A percentile compares a stretch with the other conserved stretches of the same genome.
These are phyloP conservation scores for Gorgonomyces haynaldii DNA, from an alignment of 192 early-diverging fungal species.

Conservation along the genomic window DNA sequence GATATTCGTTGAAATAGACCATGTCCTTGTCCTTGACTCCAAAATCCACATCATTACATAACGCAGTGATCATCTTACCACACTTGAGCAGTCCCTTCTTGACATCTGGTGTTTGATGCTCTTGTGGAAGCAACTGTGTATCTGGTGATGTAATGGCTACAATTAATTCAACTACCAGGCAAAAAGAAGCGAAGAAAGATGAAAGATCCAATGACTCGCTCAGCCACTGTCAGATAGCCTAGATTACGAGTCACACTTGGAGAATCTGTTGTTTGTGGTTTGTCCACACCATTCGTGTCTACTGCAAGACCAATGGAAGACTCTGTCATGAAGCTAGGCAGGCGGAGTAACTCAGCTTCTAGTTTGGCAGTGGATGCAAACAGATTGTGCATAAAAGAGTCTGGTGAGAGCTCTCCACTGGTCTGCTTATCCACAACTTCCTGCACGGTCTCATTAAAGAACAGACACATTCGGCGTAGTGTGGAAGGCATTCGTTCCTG, in stretches of 20 bases:
- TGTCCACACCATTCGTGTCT: background rate
- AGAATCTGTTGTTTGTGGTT: background rate
- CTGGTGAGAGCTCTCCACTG: slow-evolving; percentile 22
- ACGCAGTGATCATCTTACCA: slow-evolving; percentile 43
- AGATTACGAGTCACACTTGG: slow-evolving; percentile 17
- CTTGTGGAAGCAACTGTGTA: slow-evolving; percentile 32
- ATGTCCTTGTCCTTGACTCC: slow-evolving; percentile 44
- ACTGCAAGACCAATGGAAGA: background rate
- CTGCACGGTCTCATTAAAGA: slow-evolving; percentile 27
- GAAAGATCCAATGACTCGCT: slow-evolving; percentile 59
- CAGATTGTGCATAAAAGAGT: background rate
- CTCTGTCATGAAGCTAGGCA: background rate
- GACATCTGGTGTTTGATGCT: slow-evolving; percentile 16
- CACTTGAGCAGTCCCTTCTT: slow-evolving; percentile 39
- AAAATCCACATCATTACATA: slow-evolving; percentile 52
- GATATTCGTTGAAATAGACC: slow-evolving; percentile 35
- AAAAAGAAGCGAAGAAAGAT: slow-evolving; percentile 46
- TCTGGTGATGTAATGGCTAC: slow-evolving; percentile 43
- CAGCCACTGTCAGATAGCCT: slow-evolving; percentile 45
- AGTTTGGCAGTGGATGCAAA: too few relatives aligned
- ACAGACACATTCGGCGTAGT: slow-evolving; percentile 28
- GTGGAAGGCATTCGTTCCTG: slow-evolving; percentile 27
- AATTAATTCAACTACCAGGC: slow-evolving; percentile 25
- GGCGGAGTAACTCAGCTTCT: too few relatives aligned
- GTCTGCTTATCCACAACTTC: slow-evolving; percentile 25